Percentiles rank a stretch among this genome's conserved stretches.
phyloP scores from a whole-genome alignment of 345 rosid genomes.

The Populus tremula region DNA sequence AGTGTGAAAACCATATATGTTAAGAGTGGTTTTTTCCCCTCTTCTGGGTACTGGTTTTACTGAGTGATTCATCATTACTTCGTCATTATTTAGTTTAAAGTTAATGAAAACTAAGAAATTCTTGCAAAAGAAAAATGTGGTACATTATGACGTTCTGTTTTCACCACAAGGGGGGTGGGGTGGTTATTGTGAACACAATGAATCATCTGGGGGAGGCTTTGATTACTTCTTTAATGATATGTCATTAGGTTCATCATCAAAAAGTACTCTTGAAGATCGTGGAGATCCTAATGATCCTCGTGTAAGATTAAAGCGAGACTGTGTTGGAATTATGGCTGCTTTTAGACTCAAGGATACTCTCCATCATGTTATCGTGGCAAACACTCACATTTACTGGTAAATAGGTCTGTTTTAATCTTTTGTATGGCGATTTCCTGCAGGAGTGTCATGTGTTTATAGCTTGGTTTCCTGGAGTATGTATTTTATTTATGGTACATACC shows the following conservation, averaged over 20 bases:
- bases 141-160: background rate
- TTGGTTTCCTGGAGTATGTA: slow-evolving; percentile 2
- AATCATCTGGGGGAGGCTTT: background rate
- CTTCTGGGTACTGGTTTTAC: background rate
- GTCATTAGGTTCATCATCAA: slow-evolving; percentile 30
- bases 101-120: background rate
- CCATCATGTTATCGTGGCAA: slow-evolving; percentile 69
- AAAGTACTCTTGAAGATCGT: slow-evolving; percentile 37
- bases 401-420: background rate
- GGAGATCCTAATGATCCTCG: slow-evolving; percentile 80
- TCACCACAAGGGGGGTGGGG: background rate
- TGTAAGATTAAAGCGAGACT: slow-evolving; percentile 78
- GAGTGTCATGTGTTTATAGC: background rate
- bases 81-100: background rate
- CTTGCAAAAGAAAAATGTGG: background rate
- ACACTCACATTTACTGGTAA: slow-evolving; percentile 90
- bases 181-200: background rate
- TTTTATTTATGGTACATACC: background rate
- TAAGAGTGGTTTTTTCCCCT: too few relatives aligned
- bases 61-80: background rate
- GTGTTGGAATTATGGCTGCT: slow-evolving; percentile 93
- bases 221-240: slow-evolving; percentile 5
- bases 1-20: background rate
- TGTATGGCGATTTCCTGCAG: background rate
- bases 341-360: slow-evolving; percentile 61